These are phyloP conservation scores for Penicillium ochrochloron DNA, from an alignment of 495 filamentous ascomycete species.

Conservation along the genomic window DNA sequence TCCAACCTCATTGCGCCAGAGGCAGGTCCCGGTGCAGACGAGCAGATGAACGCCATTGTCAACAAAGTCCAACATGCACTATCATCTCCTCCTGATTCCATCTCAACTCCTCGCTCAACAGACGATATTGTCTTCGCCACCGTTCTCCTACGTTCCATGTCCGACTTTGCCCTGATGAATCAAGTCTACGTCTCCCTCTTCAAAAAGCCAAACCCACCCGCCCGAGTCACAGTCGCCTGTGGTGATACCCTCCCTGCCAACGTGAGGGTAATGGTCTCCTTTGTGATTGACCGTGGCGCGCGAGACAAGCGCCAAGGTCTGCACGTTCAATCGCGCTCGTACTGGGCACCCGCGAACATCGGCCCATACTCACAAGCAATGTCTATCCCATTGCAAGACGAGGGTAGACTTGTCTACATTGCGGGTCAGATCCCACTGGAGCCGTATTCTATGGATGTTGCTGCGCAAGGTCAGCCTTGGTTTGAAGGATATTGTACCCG, in stretches of 20 bases:
- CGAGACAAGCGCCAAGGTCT: conserved; percentile 57
- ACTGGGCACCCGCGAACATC: conserved; percentile 99
- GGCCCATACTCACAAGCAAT: conserved; percentile 96
- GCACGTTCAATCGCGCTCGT: conserved; percentile 90
- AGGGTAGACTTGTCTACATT: conserved; percentile 57
- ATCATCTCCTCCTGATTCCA: conserved; percentile 16
- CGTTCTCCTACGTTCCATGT: conserved; percentile 79
- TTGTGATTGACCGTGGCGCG: conserved; percentile 45
- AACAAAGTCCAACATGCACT: conserved; percentile 42
- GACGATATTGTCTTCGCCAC: conserved; percentile 72
- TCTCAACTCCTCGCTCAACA: conserved; percentile 32
- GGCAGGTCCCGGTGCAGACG: conserved; percentile 40
- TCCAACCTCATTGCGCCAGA: conserved; percentile 51
- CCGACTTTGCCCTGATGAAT: conserved; percentile 77
- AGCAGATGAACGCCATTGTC: conserved; percentile 53
- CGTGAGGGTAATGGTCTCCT: conserved; percentile 65
- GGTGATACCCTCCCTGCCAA: conserved; percentile 62
- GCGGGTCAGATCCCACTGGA: conserved; percentile 93
- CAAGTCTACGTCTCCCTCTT: conserved; percentile 71
- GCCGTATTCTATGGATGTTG: conserved; percentile 75
- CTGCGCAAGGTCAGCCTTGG: conserved; percentile 26
- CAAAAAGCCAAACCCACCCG: conserved; percentile 76
- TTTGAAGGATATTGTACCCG: conserved; percentile 48
- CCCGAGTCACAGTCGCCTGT: conserved; percentile 80
- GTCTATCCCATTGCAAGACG: conserved; percentile 51